phyloP scores from a whole-genome alignment of 768 basidiomycete species.

The Dioszegia hungarica region DNA sequence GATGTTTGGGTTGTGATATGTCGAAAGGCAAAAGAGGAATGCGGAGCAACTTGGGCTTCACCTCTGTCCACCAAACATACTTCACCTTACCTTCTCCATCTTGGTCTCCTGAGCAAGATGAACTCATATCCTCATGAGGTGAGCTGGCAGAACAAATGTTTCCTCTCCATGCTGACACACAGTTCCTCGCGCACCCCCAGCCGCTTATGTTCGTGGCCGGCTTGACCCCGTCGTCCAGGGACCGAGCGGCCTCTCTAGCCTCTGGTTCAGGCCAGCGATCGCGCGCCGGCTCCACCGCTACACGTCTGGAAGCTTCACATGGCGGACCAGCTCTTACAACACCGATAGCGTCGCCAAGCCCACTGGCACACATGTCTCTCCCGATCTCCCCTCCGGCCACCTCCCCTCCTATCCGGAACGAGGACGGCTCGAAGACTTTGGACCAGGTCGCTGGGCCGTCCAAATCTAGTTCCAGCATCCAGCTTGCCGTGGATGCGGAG shows the following conservation, averaged over 20 bases:
- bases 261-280: not conserved
- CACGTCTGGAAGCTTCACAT: not conserved
- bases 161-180: not conserved
- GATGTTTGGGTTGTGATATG: too few relatives aligned
- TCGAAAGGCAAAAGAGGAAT: not conserved
- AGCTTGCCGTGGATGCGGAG: not conserved
- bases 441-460: not conserved
- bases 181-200: constrained; percentile 78
- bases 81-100: too few relatives aligned
- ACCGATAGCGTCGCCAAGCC: constrained; percentile 8
- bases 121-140: constrained; percentile 79
- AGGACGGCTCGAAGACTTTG: not conserved
- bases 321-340: constrained; percentile 1
- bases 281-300: not conserved
- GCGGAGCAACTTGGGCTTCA: too few relatives aligned
- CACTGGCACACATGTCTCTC: not conserved
- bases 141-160: constrained; percentile 2
- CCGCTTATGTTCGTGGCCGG: constrained; percentile 96
- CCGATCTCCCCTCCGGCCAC: constrained; percentile 7
- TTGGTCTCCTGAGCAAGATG: constrained; percentile 53
- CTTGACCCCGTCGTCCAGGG: constrained; percentile 52
- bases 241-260: constrained; percentile 11
- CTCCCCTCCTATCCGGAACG: constrained; percentile 7
- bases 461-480: not conserved
- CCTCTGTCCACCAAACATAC: too few relatives aligned